phyloP scores from a whole-genome alignment of 352 stramenopile species.

The Phytophthora pluvialis region DNA sequence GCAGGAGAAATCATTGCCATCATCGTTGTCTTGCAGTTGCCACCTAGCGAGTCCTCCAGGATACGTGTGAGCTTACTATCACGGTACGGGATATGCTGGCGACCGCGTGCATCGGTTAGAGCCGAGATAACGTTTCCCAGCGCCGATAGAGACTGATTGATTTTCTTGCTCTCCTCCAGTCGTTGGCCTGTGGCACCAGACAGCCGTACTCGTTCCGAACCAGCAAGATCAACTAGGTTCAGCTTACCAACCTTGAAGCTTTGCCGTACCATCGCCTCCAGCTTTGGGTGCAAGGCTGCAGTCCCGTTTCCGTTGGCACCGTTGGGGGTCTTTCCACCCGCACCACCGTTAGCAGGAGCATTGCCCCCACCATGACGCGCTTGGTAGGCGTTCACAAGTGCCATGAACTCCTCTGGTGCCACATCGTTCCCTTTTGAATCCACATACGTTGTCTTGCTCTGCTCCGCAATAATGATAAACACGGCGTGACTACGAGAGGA shows the following conservation, averaged over 20 bases:
- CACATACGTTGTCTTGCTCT: conserved; percentile 92
- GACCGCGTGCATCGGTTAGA: conserved; percentile 84
- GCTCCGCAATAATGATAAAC: conserved; percentile 96
- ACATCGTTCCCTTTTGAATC: conserved; percentile 84
- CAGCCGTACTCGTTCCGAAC: conserved; percentile 90
- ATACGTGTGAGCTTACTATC: conserved; percentile 95
- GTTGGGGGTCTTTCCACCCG: conserved; percentile 17
- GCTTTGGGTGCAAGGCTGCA: conserved; percentile 61
- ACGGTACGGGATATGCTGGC: conserved; percentile 94
- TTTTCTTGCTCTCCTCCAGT: conserved; percentile 93
- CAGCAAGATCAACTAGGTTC: conserved; percentile 94
- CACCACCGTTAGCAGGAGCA: conserved; percentile 16
- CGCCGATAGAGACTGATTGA: conserved; percentile 92
- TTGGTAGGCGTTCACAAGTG: conserved; percentile 80
- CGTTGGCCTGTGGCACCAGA: conserved; percentile 88
- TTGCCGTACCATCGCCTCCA: conserved; percentile 91
- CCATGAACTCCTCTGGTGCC: conserved; percentile 85
- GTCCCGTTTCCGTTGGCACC: conserved; percentile 40
- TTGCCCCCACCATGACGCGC: conserved; percentile 46
- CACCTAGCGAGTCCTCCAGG: conserved; percentile 86
- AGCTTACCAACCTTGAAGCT: conserved; percentile 96
- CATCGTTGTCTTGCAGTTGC: conserved; percentile 97
- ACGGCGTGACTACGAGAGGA: conserved; percentile 90
- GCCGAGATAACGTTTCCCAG: conserved; percentile 93
- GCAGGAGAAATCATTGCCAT: conserved; percentile 96